Evolutionary conservation across 805 yeast genomes (phyloP).

Genomic region (Yamadazyma tumulicola): DNA sequence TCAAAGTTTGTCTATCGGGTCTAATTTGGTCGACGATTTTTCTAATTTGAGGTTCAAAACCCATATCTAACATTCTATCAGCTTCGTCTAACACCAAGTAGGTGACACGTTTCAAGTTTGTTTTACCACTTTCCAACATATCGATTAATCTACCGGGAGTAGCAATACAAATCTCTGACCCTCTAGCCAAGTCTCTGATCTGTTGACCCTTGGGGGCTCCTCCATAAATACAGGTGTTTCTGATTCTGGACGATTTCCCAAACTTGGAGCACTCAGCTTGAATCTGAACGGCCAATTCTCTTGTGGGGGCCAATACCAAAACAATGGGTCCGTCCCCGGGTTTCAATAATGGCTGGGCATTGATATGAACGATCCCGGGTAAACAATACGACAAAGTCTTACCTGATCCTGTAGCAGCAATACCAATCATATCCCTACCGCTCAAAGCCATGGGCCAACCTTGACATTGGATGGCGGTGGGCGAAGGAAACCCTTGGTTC

Average conservation of each 20-base stretch:
- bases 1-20: constrained; percentile 98
- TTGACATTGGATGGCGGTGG: constrained; percentile 97
- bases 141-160: constrained; percentile 99
- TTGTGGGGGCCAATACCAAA: constrained; percentile 93
- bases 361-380: constrained; percentile 96
- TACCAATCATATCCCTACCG: constrained; percentile 99
- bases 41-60: constrained; percentile 99
- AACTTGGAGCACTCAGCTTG: constrained; percentile 95
- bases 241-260: constrained; percentile 85
- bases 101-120: constrained; percentile 93
- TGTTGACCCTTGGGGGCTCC: constrained; percentile 99
- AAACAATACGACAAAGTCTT: constrained; percentile 95
- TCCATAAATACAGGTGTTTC: constrained; percentile 97
- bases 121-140: constrained; percentile 92
- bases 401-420: constrained; percentile 99
- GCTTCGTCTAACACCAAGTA: constrained; percentile 98
- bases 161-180: constrained; percentile 94
- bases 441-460: constrained; percentile 99
- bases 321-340: constrained; percentile 98
- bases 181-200: constrained; percentile 92
- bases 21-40: constrained; percentile 97
- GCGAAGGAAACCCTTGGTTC: constrained; percentile 87
- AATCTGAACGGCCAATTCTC: constrained; percentile 98
- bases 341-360: constrained; percentile 91
- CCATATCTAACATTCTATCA: constrained; percentile 99